Conservation (phyloP, 1,139 yeast genomes). For the Kluyveromyces sp. region DNA sequence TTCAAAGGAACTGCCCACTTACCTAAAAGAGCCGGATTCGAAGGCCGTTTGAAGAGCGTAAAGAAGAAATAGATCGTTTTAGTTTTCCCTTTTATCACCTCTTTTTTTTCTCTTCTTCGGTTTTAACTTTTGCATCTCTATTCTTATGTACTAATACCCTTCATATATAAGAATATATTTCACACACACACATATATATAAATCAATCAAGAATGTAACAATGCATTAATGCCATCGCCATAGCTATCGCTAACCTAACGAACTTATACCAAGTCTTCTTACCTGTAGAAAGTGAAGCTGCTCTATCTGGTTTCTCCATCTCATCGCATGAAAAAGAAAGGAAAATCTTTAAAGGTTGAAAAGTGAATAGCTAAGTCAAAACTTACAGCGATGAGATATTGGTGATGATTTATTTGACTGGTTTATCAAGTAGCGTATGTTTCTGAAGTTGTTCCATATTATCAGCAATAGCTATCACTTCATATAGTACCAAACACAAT, state of each 20-base stretch:
- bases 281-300: too few species aligned
- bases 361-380: too few species aligned
- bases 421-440: too few species aligned
- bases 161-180: neutral
- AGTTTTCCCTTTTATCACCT: neutral
- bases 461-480: too few species aligned
- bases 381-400: too few species aligned
- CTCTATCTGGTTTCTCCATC: too few species aligned
- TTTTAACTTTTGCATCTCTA: neutral
- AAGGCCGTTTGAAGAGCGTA: conserved; percentile 34
- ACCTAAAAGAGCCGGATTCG: conserved; percentile 41
- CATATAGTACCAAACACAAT: neutral
- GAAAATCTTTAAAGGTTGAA: too few species aligned
- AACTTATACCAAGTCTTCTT: too few species aligned
- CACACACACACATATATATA: neutral
- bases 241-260: too few species aligned
- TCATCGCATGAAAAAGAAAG: too few species aligned
- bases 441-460: too few species aligned
- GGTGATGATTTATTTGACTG: too few species aligned
- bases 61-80: conserved; percentile 16
- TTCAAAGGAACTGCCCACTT: conserved; percentile 42
- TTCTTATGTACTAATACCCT: neutral
- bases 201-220: neutral
- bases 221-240: neutral
- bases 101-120: neutral